A percentile compares a stretch with the other conserved stretches of the same genome.
Conservation (phyloP, 345 rosid genomes). For the Citrus glauca region DNA sequence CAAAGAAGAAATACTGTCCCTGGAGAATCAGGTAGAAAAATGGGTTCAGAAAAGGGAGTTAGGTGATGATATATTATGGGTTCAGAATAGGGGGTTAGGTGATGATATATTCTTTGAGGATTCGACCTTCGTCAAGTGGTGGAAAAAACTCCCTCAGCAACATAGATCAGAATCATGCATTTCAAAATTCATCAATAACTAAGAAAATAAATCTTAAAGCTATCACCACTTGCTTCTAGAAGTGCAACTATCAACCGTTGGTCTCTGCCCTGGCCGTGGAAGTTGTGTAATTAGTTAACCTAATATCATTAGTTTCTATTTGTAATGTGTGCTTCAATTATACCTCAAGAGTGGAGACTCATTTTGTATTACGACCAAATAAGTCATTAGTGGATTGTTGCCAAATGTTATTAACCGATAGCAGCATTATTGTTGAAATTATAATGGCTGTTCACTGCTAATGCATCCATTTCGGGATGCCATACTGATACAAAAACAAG, state of each 20-base stretch:
- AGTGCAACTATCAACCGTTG: neutral
- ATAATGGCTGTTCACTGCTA: neutral
- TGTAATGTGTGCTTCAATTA: neutral
- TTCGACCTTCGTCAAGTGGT: constrained; percentile 49
- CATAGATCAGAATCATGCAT: constrained; percentile 20
- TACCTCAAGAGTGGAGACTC: neutral
- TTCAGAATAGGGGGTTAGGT: constrained; percentile 10
- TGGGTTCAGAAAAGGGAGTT: constrained; percentile 28
- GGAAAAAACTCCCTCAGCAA: constrained; percentile 29
- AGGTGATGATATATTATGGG: constrained; percentile 46
- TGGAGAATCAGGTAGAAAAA: constrained; percentile 16
- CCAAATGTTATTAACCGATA: neutral
- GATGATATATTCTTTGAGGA: constrained; percentile 38
- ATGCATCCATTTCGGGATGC: neutral
- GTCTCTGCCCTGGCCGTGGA: neutral
- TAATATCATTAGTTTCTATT: neutral
- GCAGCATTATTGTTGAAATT: neutral
- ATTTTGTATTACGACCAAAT: neutral
- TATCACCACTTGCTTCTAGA: neutral
- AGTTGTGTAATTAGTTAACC: neutral
- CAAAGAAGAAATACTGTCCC: constrained; percentile 7
- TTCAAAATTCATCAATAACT: neutral
- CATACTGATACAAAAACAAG: neutral
- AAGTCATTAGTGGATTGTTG: neutral
- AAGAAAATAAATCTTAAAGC: neutral